Base-by-base conservation (phyloP, 192 early-diverging fungal genomes). In the Gryganskiella cystojenkinii region DNA sequence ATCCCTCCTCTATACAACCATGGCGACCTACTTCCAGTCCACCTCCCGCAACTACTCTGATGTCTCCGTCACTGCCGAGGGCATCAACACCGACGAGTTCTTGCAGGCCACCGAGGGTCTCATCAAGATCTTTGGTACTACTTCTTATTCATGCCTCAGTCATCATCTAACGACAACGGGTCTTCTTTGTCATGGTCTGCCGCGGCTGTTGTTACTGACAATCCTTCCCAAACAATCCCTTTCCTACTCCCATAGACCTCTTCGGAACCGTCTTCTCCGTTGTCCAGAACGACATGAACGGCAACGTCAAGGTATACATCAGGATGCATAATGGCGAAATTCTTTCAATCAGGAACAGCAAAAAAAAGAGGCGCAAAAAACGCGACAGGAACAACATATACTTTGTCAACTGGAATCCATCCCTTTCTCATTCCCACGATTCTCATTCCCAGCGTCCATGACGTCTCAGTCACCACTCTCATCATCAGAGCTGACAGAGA, bases 201-300 rank as follows among this genome's bases (percentile, higher is more conserved):
- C n/a, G n/a, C n/a, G n/a, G n/a, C n/a, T n/a, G n/a, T n/a, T n/a
- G n/a, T n/a, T n/a, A n/a, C n/a, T n/a, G n/a, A 67, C 25, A 34
- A 53, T 46, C 13, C 13, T 11, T 37, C 11, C 11, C 34, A 43
- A 14, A 14, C 35, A 46, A 44, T 24, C 15, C n/a, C 43, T 2
- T 49, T 22, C 7, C 31, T 30, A 64, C 47, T 13, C 27, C 17
- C 40, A 11, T 70, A 89, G 92, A 92, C 70, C 71, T 88, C 28
- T 85, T 94, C 47, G 90, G 88, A 28, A 81, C 88, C 25, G 95
- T 94, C 1, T 97, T 99, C 79, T 59, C 73, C 40, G 86, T 92
- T n/a, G 95, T 99, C 64, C 94, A 95, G 82, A 86, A 84, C 47
- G 97, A 99, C 78, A 95, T 99, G 84, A 90, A 85, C 63, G 95